Evolutionary conservation across 148 eudicot genomes (phyloP), one percentile per base, ranked within the genome.

Genomic region (Rhododendron henanense): DNA sequence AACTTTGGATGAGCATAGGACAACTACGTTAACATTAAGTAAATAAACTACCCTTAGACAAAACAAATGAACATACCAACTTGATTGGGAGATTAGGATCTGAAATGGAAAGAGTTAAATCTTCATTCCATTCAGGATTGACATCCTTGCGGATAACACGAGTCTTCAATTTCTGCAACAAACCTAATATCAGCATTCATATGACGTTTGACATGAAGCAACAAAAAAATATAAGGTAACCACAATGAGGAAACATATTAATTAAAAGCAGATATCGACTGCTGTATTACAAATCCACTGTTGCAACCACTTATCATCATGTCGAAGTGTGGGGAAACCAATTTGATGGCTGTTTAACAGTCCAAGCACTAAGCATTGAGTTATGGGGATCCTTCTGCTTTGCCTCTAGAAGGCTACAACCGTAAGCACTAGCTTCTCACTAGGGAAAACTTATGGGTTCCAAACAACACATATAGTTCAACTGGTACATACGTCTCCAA

Each of bases 41-140:
- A 67, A 67, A 67, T 25, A 67, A 25, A 25, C 33, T 25, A 67
- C 15, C 35, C 74, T 67, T 25, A 67, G 74, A 67, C 74, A 67
- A 10, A 67, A 67, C 35, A 25, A 37, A 84, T 78, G n/a, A 10
- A 84, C 88, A 50, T 84, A 89, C 90, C 90, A 94, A 80, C 50
- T 88, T 81, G 73, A 94, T 85, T 14, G 94, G 91, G 47, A 93
- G 6, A 83, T 63, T 85, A 37, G 93, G 91, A 85, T 94, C 95
- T 6, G 90, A 75, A 51, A 94, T 88, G 7, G 96, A 88, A 83
- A 94, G 91, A 3, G 96, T 94, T 19, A 94, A 88, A 83, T 94
- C 96, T 86, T 94, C 95, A 83, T 94, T 92, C 96, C 96, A 94
- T 53, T 87, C 91, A 10, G 96, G 96, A 87, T 94, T 94, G 48